Evolutionary conservation across 257 asterid species (phyloP), one percentile per base, ranked within the genome.

Genomic region (Leonotis leonurus): DNA sequence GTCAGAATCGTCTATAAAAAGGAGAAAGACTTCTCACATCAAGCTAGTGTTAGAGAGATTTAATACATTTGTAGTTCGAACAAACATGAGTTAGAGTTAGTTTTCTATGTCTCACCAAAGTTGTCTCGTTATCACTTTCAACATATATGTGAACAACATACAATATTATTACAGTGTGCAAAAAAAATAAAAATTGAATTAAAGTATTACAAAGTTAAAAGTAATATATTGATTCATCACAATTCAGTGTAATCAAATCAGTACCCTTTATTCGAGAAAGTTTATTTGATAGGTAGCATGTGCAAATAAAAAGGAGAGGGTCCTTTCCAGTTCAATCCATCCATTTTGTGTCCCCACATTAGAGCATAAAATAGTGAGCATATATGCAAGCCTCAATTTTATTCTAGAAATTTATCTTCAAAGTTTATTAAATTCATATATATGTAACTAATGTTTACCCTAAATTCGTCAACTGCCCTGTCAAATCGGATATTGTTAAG

Each of bases 391-490:
- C 7, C 21, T 20, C 56, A 51, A 1, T 27, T 53, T 53, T 13
- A 53, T 54, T 26, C 40, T 27, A n/a, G 1, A 12, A 3, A 11
- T 14, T 14, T 29, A n/a, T n/a, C n/a, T 54, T 17, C 60, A 54
- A 53, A 53, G n/a, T 53, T 27, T 20, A 61, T 55, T 62, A 61
- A 60, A 67, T 73, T 62, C 56, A n/a, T n/a, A n/a, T n/a, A n/a
- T 6, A 60, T 54, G 24, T 14, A 39, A 4, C 1, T 35, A 30
- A 12, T 60, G 18, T 71, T 52, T 45, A 48, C 14, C 41, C 13
- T n/a, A 44, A 45, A 36, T 36, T 73, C 13, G 64, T 66, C 67
- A 56, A 55, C 75, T 66, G 5, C 58, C 65, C 58, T 72, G 76
- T 77, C 82, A 77, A 65, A 21, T 73, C 79, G 33, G 30, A 16